Evolutionary conservation across 768 basidiomycete genomes (phyloP).

Genomic region (Leccinellum luteum): DNA sequence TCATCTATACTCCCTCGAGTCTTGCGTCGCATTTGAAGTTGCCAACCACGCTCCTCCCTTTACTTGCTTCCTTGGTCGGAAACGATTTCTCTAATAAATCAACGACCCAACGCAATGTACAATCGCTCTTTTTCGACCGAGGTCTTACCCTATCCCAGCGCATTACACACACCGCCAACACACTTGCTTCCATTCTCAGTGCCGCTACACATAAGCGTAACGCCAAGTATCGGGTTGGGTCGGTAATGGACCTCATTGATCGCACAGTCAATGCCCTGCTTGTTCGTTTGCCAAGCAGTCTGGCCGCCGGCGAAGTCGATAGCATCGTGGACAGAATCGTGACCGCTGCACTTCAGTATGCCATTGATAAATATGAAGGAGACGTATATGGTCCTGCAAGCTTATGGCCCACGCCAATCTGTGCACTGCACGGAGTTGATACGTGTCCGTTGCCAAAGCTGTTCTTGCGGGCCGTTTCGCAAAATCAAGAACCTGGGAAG

Average conservation of each 20-base stretch:
- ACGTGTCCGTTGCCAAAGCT: conserved; percentile 53
- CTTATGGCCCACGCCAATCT: conserved; percentile 57
- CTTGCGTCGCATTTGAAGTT: conserved; percentile 67
- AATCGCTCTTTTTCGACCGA: conserved; percentile 67
- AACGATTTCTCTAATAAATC: conserved; percentile 71
- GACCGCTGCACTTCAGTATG: conserved; percentile 74
- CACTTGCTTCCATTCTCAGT: conserved; percentile 53
- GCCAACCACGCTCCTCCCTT: conserved; percentile 68
- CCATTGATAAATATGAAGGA: conserved; percentile 59
- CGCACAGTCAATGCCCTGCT: conserved; percentile 61
- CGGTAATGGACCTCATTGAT: conserved; percentile 78
- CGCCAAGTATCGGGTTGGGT: conserved; percentile 54
- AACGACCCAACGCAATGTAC: conserved; percentile 47
- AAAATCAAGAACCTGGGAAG: conserved; percentile 22
- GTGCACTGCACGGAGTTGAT: conserved; percentile 59
- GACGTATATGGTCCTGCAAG: conserved; percentile 35
- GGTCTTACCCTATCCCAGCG: conserved; percentile 56
- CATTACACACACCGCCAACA: conserved; percentile 60
- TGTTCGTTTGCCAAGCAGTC: conserved; percentile 41
- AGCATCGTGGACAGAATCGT: conserved; percentile 65
- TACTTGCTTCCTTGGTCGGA: conserved; percentile 75
- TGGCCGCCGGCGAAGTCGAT: conserved; percentile 64
- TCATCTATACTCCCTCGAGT: conserved; percentile 56
- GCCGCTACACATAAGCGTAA: conserved; percentile 47
- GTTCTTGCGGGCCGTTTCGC: conserved; percentile 43